Base-by-base conservation (phyloP, 2,329 filamentous ascomycete genomes). In the Calcarisporium arbuscula region DNA sequence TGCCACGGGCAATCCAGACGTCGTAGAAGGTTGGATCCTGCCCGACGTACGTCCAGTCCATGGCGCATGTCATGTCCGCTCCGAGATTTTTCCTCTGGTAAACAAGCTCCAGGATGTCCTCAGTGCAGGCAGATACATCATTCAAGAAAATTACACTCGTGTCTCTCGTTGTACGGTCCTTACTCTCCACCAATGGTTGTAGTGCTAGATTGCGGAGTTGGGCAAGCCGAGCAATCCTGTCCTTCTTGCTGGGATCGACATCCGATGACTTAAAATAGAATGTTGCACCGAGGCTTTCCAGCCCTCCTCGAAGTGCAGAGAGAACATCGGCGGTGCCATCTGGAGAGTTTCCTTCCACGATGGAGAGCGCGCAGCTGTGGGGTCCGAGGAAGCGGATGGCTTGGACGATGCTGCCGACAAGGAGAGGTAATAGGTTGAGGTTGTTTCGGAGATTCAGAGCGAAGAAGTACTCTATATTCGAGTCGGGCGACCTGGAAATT, bases 61-160 rank as follows among this genome's bases (percentile, higher is more conserved):
- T 69, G 6, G 60, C 71, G 44, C 74, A 80, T 0, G 65, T 68
- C 67, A 76, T 75, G 46, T 72, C 66, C 7, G 72, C 74, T 3
- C 49, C 52, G 23, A 70, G 68, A 4, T 42, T 43, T 6, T 39
- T 44, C 18, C 60, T 64, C 49, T 78, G 72, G 42, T 70, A 60
- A 1, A 67, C 45, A 2, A 79, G 56, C 49, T 79, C 75, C 4
- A 81, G 57, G 12, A 80, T 63, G 41, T 80, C 74, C 25, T 77
- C 71, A 7, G 58, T 27, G 38, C 72, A 77, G 5, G 58, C 52
- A 3, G 67, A 65, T 9, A 77, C 67, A 41, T 77, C 69, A 50
- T 76, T 73, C 30, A 77, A 47, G 40, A 75, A 75, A 10, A 75
- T 33, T 4, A 76, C 52, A 3, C 65, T 65, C 3, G 68, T 59